Evolutionary conservation across 306 rosid species (phyloP).

Genomic region (Lathyrus oleraceus): DNA sequence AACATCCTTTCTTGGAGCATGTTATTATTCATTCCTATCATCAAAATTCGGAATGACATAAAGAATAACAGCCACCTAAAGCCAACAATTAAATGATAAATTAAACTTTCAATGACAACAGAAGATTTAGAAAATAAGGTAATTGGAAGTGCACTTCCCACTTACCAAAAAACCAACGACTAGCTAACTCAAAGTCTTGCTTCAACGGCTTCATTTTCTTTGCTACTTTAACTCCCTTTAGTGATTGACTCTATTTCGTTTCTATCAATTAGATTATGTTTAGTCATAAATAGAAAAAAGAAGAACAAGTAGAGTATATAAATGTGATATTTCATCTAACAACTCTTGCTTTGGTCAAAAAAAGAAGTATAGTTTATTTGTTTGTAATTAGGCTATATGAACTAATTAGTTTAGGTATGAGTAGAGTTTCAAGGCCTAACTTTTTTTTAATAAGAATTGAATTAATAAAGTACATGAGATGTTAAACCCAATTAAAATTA

Average conservation of each 20-base stretch:
- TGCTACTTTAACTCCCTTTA: slow-evolving; percentile 27
- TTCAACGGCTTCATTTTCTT: slow-evolving; percentile 5
- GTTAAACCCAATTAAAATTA: no score
- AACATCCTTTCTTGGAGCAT: background rate
- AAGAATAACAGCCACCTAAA: background rate
- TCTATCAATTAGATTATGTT: background rate
- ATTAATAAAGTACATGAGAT: no score
- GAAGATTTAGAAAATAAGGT: background rate
- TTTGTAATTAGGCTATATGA: background rate
- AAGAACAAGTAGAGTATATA: background rate
- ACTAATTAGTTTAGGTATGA: background rate
- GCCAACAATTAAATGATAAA: background rate
- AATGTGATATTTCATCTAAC: slow-evolving; percentile 16
- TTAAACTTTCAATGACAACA: background rate
- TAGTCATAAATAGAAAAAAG: background rate
- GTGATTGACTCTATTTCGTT: background rate
- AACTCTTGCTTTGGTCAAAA: background rate
- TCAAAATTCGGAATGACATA: background rate
- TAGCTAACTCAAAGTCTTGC: slow-evolving; percentile 1
- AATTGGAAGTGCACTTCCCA: slow-evolving; percentile 1
- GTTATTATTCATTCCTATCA: background rate
- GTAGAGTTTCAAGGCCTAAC: background rate
- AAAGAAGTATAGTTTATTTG: background rate
- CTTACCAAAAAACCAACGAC: background rate
- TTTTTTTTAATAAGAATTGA: no score